Evolutionary conservation across 805 yeast species (phyloP), one percentile per base, ranked within the genome.

Genomic region (Monosporozyma yasuniensis): DNA sequence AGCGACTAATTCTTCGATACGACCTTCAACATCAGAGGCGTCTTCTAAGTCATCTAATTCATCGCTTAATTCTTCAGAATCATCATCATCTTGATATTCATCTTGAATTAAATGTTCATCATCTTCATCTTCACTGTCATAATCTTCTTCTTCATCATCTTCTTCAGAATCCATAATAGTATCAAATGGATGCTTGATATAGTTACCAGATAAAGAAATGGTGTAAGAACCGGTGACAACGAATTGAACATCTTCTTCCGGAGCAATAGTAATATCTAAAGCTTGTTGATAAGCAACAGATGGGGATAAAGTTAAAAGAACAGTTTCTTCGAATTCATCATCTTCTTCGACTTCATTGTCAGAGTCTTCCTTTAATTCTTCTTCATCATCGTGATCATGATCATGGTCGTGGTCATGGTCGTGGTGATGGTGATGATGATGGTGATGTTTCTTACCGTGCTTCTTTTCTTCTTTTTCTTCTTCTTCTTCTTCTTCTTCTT

Each of bases 151-250:
- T 21, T 73, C 79, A 48, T 72, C 75, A 25, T 76, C 79, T 42
- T 74, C 77, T 48, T 72, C 75, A 48, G 73, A 78, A 47, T 54
- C 56, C 32, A 57, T 47, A 43, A 65, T 63, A 10, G 65, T 59
- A 64, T 90, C 96, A 63, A 81, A 87, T 69, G 98, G 97, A 71
- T 90, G 96, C 70, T 87, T 95, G 65, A 93, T 84, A 72, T 84
- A 89, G 83, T 93, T 91, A 75, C 99, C 99, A 59, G 87, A 76
- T 61, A 93, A 74, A 69, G 91, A 95, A 57, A 93, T 77, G 57
- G 95, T 85, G 75, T 89, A 91, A 25, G 97, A 88, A 65, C 99
- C 99, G 54, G 96, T 85, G 51, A 87, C 97, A 64, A 88, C 95
- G 65, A 93, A 93, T 75, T 76, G 82, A 54, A 93, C 88, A 65